Conservation (phyloP, 208 protist species). For the Acanthamoeba lenticulata region DNA sequence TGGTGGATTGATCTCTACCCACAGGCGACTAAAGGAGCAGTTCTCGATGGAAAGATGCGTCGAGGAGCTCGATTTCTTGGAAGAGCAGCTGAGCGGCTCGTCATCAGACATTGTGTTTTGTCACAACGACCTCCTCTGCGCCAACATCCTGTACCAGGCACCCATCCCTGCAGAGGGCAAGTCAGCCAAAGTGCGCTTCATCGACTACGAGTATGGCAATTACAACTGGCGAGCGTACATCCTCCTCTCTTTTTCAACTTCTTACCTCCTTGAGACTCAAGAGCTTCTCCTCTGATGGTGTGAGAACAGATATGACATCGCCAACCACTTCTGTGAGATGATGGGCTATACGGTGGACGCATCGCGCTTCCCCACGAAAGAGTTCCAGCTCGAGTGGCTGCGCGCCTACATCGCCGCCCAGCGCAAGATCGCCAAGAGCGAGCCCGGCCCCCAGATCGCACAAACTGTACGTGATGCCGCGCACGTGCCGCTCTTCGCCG, state of each 20-base stretch:
- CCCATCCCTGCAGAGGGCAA: background rate
- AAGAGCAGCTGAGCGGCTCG: conserved; percentile 47
- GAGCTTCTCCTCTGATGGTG: background rate
- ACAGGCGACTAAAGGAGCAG: conserved; percentile 30
- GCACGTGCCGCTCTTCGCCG: background rate
- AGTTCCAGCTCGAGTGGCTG: conserved; percentile 60
- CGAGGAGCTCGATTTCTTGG: conserved; percentile 45
- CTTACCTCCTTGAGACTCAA: no score
- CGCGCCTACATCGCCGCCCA: conserved; percentile 38
- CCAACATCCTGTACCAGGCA: conserved; percentile 53
- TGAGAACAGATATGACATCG: background rate
- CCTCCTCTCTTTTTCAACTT: background rate
- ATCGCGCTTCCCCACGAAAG: conserved; percentile 12
- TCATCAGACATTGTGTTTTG: conserved; percentile 39
- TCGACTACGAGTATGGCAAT: conserved; percentile 59
- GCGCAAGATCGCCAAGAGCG: background rate
- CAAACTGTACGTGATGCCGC: background rate
- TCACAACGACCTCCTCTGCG: conserved; percentile 57
- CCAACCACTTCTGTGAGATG: conserved; percentile 67
- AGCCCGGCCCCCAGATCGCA: background rate
- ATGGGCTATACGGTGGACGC: conserved; percentile 58
- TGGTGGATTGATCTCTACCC: background rate
- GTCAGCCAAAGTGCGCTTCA: conserved; percentile 16
- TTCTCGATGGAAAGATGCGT: background rate
- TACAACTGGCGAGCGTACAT: conserved; percentile 54